Conservation (phyloP, 1,139 yeast genomes). For the Diutina scorzettiae region DNA sequence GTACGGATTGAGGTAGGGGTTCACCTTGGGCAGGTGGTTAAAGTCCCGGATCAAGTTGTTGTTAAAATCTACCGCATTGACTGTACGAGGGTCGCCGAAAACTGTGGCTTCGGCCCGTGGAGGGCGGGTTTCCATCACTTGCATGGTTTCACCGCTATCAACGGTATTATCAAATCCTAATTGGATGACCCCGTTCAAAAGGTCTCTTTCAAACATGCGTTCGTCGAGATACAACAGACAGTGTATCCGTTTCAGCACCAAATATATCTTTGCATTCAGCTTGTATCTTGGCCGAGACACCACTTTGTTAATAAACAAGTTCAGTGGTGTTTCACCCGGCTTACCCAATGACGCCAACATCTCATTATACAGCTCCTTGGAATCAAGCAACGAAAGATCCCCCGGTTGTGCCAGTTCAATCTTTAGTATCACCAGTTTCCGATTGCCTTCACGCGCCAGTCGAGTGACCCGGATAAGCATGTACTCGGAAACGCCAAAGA, state of each 20-base stretch:
- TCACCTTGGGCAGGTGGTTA: not conserved
- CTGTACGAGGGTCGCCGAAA: not conserved
- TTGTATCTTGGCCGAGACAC: slow-evolving; percentile 43
- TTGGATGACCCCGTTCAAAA: slow-evolving; percentile 36
- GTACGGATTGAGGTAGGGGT: not conserved
- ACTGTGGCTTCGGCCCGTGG: not conserved
- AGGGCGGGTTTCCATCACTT: not conserved
- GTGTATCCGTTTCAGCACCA: slow-evolving; percentile 17
- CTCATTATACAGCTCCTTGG: slow-evolving; percentile 31
- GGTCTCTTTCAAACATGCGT: slow-evolving; percentile 40
- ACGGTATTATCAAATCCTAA: slow-evolving; percentile 9
- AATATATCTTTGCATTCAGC: slow-evolving; percentile 36
- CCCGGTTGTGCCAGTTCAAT: slow-evolving; percentile 46
- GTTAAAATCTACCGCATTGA: not conserved
- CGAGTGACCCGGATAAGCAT: slow-evolving; percentile 41
- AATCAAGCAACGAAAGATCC: slow-evolving; percentile 36
- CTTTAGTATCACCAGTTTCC: slow-evolving; percentile 38
- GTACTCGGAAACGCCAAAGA: slow-evolving; percentile 30
- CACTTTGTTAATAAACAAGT: slow-evolving; percentile 33
- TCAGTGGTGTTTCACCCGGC: slow-evolving; percentile 28
- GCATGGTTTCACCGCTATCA: not conserved
- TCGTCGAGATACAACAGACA: slow-evolving; percentile 38
- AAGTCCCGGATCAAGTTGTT: not conserved
- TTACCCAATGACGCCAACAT: slow-evolving; percentile 29
- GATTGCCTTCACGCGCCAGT: slow-evolving; percentile 39